A percentile compares a stretch with the other conserved stretches of the same genome.
Evolutionary conservation across 2,329 filamentous ascomycete genomes (phyloP).

Genomic region (Fusarium brachygibbosum): DNA sequence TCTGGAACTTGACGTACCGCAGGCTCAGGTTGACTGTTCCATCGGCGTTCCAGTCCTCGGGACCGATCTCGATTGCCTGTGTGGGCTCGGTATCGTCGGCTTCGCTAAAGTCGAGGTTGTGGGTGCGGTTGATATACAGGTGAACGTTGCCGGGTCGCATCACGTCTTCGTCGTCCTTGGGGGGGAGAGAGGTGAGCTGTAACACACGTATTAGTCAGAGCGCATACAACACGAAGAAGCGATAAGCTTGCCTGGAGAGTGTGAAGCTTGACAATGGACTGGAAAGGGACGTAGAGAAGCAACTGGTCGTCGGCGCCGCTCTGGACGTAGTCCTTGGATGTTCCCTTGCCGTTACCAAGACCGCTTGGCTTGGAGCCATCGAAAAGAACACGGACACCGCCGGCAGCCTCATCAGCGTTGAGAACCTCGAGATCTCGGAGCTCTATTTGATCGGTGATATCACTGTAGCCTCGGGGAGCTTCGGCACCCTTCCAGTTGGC

Average conservation of each 20-base stretch:
- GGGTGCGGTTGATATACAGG: conserved; percentile 88
- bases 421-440: conserved; percentile 84
- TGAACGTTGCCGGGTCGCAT: conserved; percentile 87
- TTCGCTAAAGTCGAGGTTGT: conserved; percentile 95
- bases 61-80: conserved; percentile 80
- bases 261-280: conserved; percentile 89
- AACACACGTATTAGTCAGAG: conserved; percentile 49
- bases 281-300: conserved; percentile 92
- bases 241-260: conserved; percentile 71
- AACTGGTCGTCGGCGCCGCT: conserved; percentile 98
- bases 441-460: conserved; percentile 88
- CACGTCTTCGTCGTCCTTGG: conserved; percentile 77
- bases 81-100: conserved; percentile 87
- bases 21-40: conserved; percentile 80
- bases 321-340: conserved; percentile 85
- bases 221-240: background rate
- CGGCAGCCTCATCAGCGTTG: conserved; percentile 85
- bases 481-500: conserved; percentile 78
- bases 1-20: conserved; percentile 98
- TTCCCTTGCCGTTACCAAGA: conserved; percentile 68
- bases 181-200: conserved; percentile 86
- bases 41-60: conserved; percentile 84
- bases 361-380: conserved; percentile 75
- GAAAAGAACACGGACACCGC: conserved; percentile 80
- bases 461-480: conserved; percentile 83